These are phyloP conservation scores for Pyricularia sp. DNA, from an alignment of 2,329 filamentous ascomycete genomes.

Conservation along the genomic window DNA sequence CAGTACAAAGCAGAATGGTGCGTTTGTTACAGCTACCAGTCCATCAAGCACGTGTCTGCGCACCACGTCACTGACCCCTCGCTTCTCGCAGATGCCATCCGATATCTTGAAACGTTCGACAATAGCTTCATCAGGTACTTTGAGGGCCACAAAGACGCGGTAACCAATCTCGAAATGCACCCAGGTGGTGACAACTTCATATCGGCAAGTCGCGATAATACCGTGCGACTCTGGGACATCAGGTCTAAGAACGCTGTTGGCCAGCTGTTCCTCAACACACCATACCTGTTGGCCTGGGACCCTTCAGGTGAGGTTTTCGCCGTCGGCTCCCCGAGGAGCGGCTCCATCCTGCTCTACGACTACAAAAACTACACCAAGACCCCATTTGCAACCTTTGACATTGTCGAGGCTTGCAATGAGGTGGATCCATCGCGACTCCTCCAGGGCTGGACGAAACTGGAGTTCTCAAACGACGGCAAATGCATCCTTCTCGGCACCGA, in stretches of 20 bases:
- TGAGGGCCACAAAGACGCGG: slow-evolving; percentile 74
- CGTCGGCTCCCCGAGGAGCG: slow-evolving; percentile 71
- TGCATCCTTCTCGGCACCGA: slow-evolving; percentile 75
- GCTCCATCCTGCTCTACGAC: slow-evolving; percentile 82
- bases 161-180: slow-evolving; percentile 76
- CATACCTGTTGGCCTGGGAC: slow-evolving; percentile 82
- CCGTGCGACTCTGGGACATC: slow-evolving; percentile 83
- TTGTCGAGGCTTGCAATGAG: slow-evolving; percentile 46
- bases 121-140: slow-evolving; percentile 97
- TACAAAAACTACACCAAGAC: slow-evolving; percentile 87
- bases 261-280: slow-evolving; percentile 68
- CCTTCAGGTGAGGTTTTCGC: slow-evolving; percentile 89
- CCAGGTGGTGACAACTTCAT: slow-evolving; percentile 87
- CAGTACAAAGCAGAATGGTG: slow-evolving; percentile 87
- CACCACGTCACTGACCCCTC: not conserved
- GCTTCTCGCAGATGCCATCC: slow-evolving; percentile 56
- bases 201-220: slow-evolving; percentile 84
- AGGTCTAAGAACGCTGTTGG: slow-evolving; percentile 72
- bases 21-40: slow-evolving; percentile 10
- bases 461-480: slow-evolving; percentile 95
- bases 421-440: slow-evolving; percentile 47
- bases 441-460: slow-evolving; percentile 78
- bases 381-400: slow-evolving; percentile 79
- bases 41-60: not conserved
- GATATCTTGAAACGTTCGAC: slow-evolving; percentile 85